Percentiles rank a stretch among this genome's conserved stretches.
phyloP scores from a whole-genome alignment of 1,284 basidiomycete genomes.

The Phlebopus sp. region DNA sequence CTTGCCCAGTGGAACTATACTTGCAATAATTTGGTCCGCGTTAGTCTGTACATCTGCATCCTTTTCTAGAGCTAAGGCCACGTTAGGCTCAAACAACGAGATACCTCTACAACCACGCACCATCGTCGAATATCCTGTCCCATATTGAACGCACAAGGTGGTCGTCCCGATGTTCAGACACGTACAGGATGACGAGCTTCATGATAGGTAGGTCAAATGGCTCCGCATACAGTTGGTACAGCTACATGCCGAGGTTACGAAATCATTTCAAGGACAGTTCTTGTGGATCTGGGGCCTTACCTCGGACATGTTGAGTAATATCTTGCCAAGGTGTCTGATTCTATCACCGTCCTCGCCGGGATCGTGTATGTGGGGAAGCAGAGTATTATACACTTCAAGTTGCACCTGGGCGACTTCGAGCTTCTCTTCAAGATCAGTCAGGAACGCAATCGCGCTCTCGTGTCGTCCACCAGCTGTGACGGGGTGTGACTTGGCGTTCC shows the following conservation, averaged over 20 bases:
- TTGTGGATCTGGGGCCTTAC: slow-evolving; percentile 36
- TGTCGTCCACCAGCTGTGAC: slow-evolving; percentile 71
- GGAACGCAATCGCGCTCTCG: slow-evolving; percentile 87
- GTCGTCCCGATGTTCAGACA: slow-evolving; percentile 90
- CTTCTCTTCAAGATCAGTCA: slow-evolving; percentile 92
- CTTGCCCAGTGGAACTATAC: slow-evolving; percentile 71
- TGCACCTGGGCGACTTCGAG: slow-evolving; percentile 97
- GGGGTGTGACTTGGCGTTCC: slow-evolving; percentile 93
- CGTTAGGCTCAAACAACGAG: slow-evolving; percentile 3
- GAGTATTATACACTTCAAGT: slow-evolving; percentile 75
- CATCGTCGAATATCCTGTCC: slow-evolving; percentile 81
- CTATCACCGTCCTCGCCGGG: slow-evolving; percentile 53
- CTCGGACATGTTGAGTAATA: slow-evolving; percentile 68
- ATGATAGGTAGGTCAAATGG: slow-evolving; percentile 83
- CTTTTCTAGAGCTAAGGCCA: slow-evolving; percentile 45
- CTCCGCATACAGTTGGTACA: slow-evolving; percentile 88
- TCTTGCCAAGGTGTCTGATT: slow-evolving; percentile 53
- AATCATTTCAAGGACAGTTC: slow-evolving; percentile 3
- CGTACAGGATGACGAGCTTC: slow-evolving; percentile 89
- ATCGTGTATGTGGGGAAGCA: slow-evolving; percentile 61
- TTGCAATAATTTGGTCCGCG: slow-evolving; percentile 61
- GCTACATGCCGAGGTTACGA: slow-evolving; percentile 41
- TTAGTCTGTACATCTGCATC: slow-evolving; percentile 48
- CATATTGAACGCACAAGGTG: slow-evolving; percentile 82
- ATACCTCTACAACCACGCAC: slow-evolving; percentile 39